Percentiles rank a stretch among this genome's conserved stretches.
phyloP scores from a whole-genome alignment of 176 grass and related monocot species.

The Avena atlantica region DNA sequence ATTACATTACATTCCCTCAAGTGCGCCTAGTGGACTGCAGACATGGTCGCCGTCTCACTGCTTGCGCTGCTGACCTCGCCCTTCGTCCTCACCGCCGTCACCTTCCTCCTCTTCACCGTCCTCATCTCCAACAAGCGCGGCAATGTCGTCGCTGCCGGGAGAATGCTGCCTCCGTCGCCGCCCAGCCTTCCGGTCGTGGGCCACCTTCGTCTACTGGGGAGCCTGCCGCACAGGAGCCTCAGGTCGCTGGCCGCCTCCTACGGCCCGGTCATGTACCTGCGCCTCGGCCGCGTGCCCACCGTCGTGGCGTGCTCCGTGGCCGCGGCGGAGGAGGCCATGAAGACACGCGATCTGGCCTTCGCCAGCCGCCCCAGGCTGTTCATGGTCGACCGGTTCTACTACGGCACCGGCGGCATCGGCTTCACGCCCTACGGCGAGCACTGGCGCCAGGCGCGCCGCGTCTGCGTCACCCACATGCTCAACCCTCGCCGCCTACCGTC shows the following conservation, averaged over 20 bases:
- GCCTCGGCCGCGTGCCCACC: constrained; percentile 14
- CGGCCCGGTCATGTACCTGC: constrained; percentile 7
- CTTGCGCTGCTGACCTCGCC: not conserved
- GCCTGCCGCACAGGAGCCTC: constrained; percentile 24
- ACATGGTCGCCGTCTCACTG: not conserved
- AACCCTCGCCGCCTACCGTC: not conserved
- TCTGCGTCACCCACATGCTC: not conserved
- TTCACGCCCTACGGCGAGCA: constrained; percentile 22
- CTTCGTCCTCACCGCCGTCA: constrained; percentile 2
- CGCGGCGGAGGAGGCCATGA: constrained; percentile 17
- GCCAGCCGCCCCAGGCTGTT: constrained; percentile 17
- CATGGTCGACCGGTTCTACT: constrained; percentile 26
- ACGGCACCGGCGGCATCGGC: constrained; percentile 12
- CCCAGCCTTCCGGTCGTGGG: constrained; percentile 7
- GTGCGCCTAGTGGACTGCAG: not conserved
- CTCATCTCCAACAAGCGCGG: not conserved
- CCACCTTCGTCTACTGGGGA: constrained; percentile 10
- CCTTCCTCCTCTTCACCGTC: constrained; percentile 13
- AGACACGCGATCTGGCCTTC: constrained; percentile 12
- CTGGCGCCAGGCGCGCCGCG: constrained; percentile 26
- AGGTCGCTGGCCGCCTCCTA: constrained; percentile 1
- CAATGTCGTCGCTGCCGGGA: not conserved
- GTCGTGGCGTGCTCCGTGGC: constrained; percentile 1
- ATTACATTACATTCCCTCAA: not conserved
- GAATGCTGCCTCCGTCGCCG: constrained; percentile 21